Conservation (phyloP, 2,329 filamentous ascomycete species). For the Nannizzia gypsea region DNA sequence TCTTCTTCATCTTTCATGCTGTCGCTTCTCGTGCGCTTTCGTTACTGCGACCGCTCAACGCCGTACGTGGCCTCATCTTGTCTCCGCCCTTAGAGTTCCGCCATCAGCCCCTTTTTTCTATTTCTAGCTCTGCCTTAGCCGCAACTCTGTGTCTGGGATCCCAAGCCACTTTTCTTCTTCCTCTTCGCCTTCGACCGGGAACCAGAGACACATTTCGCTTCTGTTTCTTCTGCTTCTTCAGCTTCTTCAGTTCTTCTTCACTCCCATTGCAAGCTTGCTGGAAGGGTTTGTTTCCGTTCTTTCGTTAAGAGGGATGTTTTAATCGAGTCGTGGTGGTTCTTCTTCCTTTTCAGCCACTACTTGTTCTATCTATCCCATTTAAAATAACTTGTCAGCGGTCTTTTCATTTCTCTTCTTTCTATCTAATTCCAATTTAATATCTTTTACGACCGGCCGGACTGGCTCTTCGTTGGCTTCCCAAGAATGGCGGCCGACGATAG, state of each 20-base stretch:
- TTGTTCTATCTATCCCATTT: neutral
- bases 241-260: neutral
- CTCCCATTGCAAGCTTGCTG: slow-evolving; percentile 2
- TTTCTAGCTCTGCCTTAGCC: slow-evolving; percentile 1
- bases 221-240: neutral
- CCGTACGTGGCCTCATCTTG: slow-evolving; percentile 1
- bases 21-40: neutral
- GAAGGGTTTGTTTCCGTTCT: slow-evolving; percentile 1
- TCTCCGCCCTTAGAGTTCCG: neutral
- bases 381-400: neutral
- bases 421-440: neutral
- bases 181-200: neutral
- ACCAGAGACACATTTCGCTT: neutral
- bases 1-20: neutral
- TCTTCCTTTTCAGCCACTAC: neutral
- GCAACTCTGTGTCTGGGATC: neutral
- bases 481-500: slow-evolving; percentile 25
- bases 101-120: neutral
- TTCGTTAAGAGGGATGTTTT: slow-evolving; percentile 5
- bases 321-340: neutral
- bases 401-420: neutral
- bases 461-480: neutral
- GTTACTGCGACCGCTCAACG: neutral
- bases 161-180: neutral
- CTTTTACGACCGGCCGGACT: neutral